Evolutionary conservation across 2,329 filamentous ascomycete genomes (phyloP), one percentile per base, ranked within the genome.

Genomic region (Stachybotrys chlorohalonatus): DNA sequence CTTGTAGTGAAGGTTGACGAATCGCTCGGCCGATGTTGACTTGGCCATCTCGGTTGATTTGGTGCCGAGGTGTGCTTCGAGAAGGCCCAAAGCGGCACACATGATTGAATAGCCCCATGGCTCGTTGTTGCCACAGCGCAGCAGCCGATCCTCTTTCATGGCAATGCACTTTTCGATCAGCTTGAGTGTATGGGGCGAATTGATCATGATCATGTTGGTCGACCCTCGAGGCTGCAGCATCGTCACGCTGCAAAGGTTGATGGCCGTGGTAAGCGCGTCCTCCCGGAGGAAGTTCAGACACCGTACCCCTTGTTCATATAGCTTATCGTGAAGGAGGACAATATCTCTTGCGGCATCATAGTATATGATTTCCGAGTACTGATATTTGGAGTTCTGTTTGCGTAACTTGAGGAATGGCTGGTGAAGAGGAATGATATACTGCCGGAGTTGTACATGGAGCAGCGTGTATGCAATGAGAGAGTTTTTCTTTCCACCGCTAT

Each of bases 31-130:
- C 3, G 80, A 80, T 6, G 77, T 76, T 5, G 80, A 80, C 66
- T 83, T 84, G 55, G 82, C 81, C 7, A 73, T 73, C 59, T 83
- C 79, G 15, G 76, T 64, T 7, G 80, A 76, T 69, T 83, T 84
- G 55, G 75, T 75, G 31, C 78, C 80, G 13, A 84, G 69, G 57
- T 85, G 81, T 0, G 80, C 78, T 64, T 84, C 80, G 30, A 84
- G 70, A 9, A 85, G 71, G 3, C 81, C 82, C 31, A 79, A 72
- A 1, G 81, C 80, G 3, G 81, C 79, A 59, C 81, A 84, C 77
- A 84, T 82, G 64, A 83, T 83, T 54, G 78, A 81, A 65, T 84
- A 83, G 16, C 80, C 80, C 82, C 82, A 84, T 0, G 82, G 81
- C 62, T 85, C 82, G 61, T 83, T 82, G 68, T 84, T 84, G 15